Evolutionary conservation across 768 basidiomycete genomes (phyloP).

Genomic region (Scleroderma bovista): DNA sequence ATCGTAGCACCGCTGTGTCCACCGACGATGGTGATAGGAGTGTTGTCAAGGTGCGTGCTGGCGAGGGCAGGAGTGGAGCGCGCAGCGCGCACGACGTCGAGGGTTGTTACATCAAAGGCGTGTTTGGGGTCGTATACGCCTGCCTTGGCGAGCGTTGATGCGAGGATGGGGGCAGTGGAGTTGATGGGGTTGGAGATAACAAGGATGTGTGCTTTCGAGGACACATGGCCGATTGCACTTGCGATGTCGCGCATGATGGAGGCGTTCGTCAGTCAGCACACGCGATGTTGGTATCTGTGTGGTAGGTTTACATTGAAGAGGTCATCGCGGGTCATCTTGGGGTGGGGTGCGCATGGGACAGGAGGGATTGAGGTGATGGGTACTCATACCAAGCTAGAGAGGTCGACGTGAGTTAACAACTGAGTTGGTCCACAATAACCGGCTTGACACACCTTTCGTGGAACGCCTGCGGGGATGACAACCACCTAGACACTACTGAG

Average conservation of each 20-base stretch:
- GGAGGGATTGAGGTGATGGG: neutral
- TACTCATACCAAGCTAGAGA: constrained; percentile 75
- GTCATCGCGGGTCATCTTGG: constrained; percentile 92
- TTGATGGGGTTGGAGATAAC: constrained; percentile 99
- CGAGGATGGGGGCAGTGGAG: constrained; percentile 97
- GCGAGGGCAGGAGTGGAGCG: constrained; percentile 79
- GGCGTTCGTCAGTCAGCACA: constrained; percentile 73
- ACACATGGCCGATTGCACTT: constrained; percentile 73
- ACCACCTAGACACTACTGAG: constrained; percentile 88
- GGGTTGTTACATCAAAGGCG: constrained; percentile 95
- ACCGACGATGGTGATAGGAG: constrained; percentile 81
- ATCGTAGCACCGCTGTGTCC: constrained; percentile 98
- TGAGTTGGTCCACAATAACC: neutral
- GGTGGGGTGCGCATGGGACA: constrained; percentile 21
- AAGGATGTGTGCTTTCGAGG: constrained; percentile 88
- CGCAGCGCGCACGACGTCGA: constrained; percentile 94
- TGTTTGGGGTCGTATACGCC: constrained; percentile 87
- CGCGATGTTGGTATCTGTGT: neutral
- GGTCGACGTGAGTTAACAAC: constrained; percentile 22
- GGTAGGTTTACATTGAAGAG: constrained; percentile 74
- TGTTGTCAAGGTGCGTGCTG: constrained; percentile 58
- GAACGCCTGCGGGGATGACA: constrained; percentile 98
- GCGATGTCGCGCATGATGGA: constrained; percentile 97
- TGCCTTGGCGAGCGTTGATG: constrained; percentile 83
- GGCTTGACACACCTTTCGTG: constrained; percentile 71